Base-by-base conservation (phyloP, 2,329 filamentous ascomycete species). In the Arthrobotrys conoides region DNA sequence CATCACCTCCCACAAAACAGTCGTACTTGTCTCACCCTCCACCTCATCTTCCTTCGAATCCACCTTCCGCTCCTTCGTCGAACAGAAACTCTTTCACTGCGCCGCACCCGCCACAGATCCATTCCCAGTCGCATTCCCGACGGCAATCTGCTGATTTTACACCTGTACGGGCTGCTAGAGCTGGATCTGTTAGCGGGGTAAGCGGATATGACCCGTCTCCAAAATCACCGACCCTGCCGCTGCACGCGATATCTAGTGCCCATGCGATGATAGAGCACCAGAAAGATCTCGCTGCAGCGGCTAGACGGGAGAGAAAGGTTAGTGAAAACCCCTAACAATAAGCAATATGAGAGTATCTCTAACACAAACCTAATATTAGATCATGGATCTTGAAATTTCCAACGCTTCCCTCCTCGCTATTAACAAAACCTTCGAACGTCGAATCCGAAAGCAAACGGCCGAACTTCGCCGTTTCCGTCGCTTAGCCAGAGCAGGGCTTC, bases 401-500 rank as follows among this genome's bases (percentile, higher is more conserved):
- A 99, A 99, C 83, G 96, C 93, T 0, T 97, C 94, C 0, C 88
- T 99, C 2, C 89, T 97, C 71, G 96, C 96, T 48, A 98, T 99
- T 85, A 99, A 99, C 83, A 89, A 94, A 67, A 96, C 94, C 0
- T 86, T 99, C 0, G 96, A 99, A 85, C 90, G 93, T 24, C 93
- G 98, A 83, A 88, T 99, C 82, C 90, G 94, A 27, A 97, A 97
- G 83, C 95, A 98, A 82, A 95, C 92, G 44, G 89, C 92, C 0
- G 96, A 99, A 83, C 84, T 99, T 36, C 91, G 96, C 72, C 89
- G 95, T 51, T 98, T 91, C 83, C 90, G 93, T 65, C 90, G 96
- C n/a, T 86, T 98, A 63, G 96, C 93, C 46, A 89, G 95, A 20
- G 90, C 93, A 0, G 94, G 94, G 0, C 89, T 90, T 0, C 86